Evolutionary conservation across 352 stramenopile genomes (phyloP).

Genomic region (Hyaloperonospora brassicae): DNA sequence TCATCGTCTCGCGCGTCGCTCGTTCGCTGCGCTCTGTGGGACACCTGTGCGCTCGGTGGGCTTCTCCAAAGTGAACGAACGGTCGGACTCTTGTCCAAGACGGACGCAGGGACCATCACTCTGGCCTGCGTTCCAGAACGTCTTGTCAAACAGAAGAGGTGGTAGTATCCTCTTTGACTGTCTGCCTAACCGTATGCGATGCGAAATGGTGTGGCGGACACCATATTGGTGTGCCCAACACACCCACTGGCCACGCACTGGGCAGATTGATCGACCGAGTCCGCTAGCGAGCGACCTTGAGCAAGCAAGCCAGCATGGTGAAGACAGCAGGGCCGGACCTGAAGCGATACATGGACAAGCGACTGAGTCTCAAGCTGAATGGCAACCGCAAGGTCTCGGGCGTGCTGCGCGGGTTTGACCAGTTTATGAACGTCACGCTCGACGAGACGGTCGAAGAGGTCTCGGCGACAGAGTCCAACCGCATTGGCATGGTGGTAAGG

Average conservation of each 20-base stretch:
- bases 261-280: too few species aligned
- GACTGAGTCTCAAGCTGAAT: constrained; percentile 90
- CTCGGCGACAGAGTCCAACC: constrained; percentile 75
- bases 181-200: too few species aligned
- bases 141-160: not conserved
- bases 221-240: constrained; percentile 2
- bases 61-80: too few species aligned
- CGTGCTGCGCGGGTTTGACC: constrained; percentile 91
- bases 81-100: too few species aligned
- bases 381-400: constrained; percentile 91
- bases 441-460: constrained; percentile 90
- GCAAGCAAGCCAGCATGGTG: constrained; percentile 34
- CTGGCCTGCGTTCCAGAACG: constrained; percentile 17
- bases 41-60: too few species aligned
- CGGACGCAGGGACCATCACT: constrained; percentile 23
- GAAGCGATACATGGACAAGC: constrained; percentile 94
- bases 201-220: too few species aligned
- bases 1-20: constrained; percentile 26
- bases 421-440: constrained; percentile 96
- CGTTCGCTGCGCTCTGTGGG: too few species aligned
- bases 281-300: too few species aligned
- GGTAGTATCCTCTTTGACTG: too few species aligned
- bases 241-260: not conserved
- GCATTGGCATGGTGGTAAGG: constrained; percentile 90
- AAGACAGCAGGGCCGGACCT: constrained; percentile 78